Evolutionary conservation across 2,329 filamentous ascomycete species (phyloP).

Genomic region (Aspergillus sclerotialis): DNA sequence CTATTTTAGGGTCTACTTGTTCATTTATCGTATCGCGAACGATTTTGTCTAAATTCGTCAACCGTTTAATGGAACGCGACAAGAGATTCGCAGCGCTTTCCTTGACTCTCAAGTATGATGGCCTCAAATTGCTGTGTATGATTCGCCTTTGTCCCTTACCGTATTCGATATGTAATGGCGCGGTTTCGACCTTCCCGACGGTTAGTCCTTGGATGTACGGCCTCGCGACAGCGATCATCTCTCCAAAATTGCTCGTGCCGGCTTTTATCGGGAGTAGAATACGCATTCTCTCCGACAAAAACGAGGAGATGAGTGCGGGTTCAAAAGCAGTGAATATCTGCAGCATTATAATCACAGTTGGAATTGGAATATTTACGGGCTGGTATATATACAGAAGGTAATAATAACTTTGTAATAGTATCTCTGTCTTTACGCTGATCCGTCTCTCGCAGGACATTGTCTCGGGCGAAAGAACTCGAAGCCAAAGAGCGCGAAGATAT

Average conservation of each 20-base stretch:
- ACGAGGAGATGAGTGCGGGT: constrained; percentile 70
- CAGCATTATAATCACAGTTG: constrained; percentile 65
- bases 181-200: constrained; percentile 86
- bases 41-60: constrained; percentile 69
- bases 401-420: constrained; percentile 7
- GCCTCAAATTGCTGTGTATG: constrained; percentile 79
- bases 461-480: constrained; percentile 43
- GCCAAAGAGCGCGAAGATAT: constrained; percentile 38
- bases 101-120: constrained; percentile 83
- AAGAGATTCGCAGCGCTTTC: constrained; percentile 81
- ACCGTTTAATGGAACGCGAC: constrained; percentile 72
- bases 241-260: constrained; percentile 83
- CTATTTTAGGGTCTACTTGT: constrained; percentile 66
- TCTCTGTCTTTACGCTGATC: background rate
- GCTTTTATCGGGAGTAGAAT: constrained; percentile 85
- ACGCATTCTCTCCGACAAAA: constrained; percentile 72
- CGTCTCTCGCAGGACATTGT: constrained; percentile 35
- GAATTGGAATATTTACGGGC: constrained; percentile 68
- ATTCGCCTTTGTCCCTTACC: constrained; percentile 89
- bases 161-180: constrained; percentile 89
- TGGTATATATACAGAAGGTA: constrained; percentile 73
- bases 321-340: constrained; percentile 79
- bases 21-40: constrained; percentile 78
- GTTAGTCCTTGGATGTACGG: constrained; percentile 71
- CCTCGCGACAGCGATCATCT: constrained; percentile 71